Base-by-base conservation (phyloP, 1,284 basidiomycete species). In the Marasmius oreades region DNA sequence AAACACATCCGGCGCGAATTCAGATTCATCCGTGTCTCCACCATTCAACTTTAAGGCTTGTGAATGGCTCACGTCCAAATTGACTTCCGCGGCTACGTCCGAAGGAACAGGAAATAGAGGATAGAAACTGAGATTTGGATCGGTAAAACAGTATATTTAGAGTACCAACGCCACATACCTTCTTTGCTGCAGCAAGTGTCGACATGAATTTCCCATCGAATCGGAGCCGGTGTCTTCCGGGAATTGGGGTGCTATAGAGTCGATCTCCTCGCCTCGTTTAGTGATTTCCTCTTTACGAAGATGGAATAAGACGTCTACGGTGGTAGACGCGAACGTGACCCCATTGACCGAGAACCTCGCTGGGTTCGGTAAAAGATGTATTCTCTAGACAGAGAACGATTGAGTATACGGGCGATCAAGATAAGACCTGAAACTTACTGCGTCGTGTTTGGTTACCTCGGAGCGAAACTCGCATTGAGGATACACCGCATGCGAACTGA, bases 41-140 rank as follows among this genome's bases (percentile, higher is more conserved):
- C 76, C 72, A 5, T 5, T 11, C 12, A 88, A 67, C 26, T 69
- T 75, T 18, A 87, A 70, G 6, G 73, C 73, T 11, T 80, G 77
- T 16, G 75, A 78, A 70, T 96, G 94, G 20, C 88, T 86, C 14
- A 95, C 78, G 66, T 96, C 93, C 26, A 98, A 79, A 65, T 95
- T 95, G 53, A 97, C 84, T 65, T 94, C 92, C 34, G 81, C 77
- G 0, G 86, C 77, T 16, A 90, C 71, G 2, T 88, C 85, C 14
- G 81, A 69, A 0, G 96, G 93, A 0, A 88, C 81, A 2, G 96
- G 96, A 69, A 96, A 98, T 45, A 98, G 71, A 0, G 97, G 97
- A 70, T 99, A 99, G 74, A 98, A 97, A 66, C 90, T 95, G 61
- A 28, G 23, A 31, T 56, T 8, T 53, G 36, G 11, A 6, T 10